Base-by-base conservation (phyloP, 2,329 filamentous ascomycete species). In the Graphilbum fragrans region DNA sequence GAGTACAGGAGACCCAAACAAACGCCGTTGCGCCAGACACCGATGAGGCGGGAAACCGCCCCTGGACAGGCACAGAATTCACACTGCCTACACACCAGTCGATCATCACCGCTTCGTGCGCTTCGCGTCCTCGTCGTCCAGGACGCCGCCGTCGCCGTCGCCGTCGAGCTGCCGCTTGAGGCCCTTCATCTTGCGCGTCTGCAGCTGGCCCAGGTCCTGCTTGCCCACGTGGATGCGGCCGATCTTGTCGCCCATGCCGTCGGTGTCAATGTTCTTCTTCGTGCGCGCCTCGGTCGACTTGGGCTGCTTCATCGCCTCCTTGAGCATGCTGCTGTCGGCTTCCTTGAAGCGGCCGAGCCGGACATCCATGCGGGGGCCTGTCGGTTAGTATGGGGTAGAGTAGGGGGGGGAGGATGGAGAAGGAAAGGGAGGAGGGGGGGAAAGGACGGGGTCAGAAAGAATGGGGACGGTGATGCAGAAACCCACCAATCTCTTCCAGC, bases 111-210 rank as follows among this genome's bases (percentile, higher is more conserved):
- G 58, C 53, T 53, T 64, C 39, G 54, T 55, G 50, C 55, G 61
- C 49, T 61, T 64, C 45, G 58, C 50, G 41, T 53, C 53, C 22
- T 65, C 62, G 33, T 63, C 58, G 19, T 54, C 55, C 17, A 53
- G 47, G 9, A 48, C 51, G 14, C 18, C 37, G 29, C 23, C 40
- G 20, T 32, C 37, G 12, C 31, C 43, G 21, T 12, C 21, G 25
- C 47, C 60, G 43, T 68, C 79, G 41, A 86, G 76, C 49, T 73
- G 78, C 50, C 92, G 74, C 76, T 96, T 98, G 51, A 98, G 63
- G 51, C 88, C 92, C 78, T 98, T 98, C 88, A 98, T 96, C 77
- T 98, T 98, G 57, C 92, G 80, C 41, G 88, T 93, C 70, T 98
- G 92, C 62, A 98, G 63, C 53, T 82, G 75, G 56, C 70, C 72